Base-by-base conservation (phyloP, 306 rosid genomes). In the Vachellia collinsii region DNA sequence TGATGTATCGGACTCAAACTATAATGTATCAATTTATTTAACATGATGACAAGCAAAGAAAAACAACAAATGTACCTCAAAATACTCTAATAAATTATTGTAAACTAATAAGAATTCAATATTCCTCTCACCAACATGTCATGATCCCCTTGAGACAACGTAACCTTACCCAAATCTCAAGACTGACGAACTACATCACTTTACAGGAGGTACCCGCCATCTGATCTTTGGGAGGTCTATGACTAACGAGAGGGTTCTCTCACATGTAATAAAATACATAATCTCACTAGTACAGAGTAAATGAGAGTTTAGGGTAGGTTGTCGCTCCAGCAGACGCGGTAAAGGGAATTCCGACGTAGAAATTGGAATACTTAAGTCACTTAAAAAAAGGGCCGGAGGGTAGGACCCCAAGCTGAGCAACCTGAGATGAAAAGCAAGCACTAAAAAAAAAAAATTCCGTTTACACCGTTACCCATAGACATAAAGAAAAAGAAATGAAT, bases 311-410 rank as follows among this genome's bases (percentile, higher is more conserved):
- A 14, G 19, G 54, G 5, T 48, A 48, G 54, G 9, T 20, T 25
- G 25, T n/a, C 11, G 61, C 7, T 54, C 25, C 11, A 1, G 25
- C 3, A n/a, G 25, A 54, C 19, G 25, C 61, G 19, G 8, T 7
- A 69, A 20, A 12, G 8, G 12, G 59, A 11, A 37, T 23, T 10
- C 9, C 44, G 67, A 44, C 75, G 53, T 44, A 53, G 76, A 70
- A 77, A 74, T 70, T 82, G n/a, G 63, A 81, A 72, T 58, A 61
- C 77, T 47, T 20, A 78, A 81, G 70, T 68, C 9, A 39, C 56
- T 66, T 51, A 51, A 54, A 81, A 54, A 81, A 5, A 0, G 13
- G 8, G 6, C 19, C 7, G 5, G 11, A 71, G 70, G 74, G 2
- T 22, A 14, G 8, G 8, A 74, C 43, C 70, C 50, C 79, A 34